These are phyloP conservation scores for Litchi chinensis DNA, from an alignment of 345 rosid genomes.

Conservation along the genomic window DNA sequence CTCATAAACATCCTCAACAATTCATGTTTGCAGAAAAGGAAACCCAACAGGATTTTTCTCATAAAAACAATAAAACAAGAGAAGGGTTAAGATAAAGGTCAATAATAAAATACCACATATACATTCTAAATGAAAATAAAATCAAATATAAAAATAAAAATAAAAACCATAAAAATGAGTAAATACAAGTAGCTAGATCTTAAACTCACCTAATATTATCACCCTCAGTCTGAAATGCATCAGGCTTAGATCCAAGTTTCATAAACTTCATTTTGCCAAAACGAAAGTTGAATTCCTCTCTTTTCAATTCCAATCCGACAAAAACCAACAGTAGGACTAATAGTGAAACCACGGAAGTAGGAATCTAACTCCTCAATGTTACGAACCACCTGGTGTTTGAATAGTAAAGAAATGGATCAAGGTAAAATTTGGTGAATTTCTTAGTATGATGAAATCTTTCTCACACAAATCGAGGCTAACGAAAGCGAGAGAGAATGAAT, in stretches of 20 bases:
- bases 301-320: conserved; percentile 13
- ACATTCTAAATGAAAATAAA: neutral
- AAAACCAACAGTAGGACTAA: conserved; percentile 5
- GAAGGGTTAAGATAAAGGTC: neutral
- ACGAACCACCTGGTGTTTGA: conserved; percentile 1
- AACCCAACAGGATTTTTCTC: neutral
- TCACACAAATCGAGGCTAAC: conserved; percentile 32
- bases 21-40: neutral
- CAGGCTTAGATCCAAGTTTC: conserved; percentile 95
- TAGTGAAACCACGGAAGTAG: conserved; percentile 12
- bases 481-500: conserved; percentile 24
- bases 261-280: conserved; percentile 70
- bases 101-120: neutral
- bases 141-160: neutral
- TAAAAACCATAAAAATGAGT: neutral
- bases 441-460: conserved; percentile 40
- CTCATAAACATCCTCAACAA: conserved; percentile 1
- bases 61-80: neutral
- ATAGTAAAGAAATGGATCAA: conserved; percentile 24
- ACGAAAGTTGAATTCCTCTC: conserved; percentile 18
- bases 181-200: conserved; percentile 22
- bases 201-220: conserved; percentile 59
- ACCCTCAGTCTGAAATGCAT: conserved; percentile 66
- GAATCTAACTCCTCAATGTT: conserved; percentile 13
- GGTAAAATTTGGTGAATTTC: conserved; percentile 23